phyloP scores from a whole-genome alignment of 441 rosid species.

The Mallotus japonicus region DNA sequence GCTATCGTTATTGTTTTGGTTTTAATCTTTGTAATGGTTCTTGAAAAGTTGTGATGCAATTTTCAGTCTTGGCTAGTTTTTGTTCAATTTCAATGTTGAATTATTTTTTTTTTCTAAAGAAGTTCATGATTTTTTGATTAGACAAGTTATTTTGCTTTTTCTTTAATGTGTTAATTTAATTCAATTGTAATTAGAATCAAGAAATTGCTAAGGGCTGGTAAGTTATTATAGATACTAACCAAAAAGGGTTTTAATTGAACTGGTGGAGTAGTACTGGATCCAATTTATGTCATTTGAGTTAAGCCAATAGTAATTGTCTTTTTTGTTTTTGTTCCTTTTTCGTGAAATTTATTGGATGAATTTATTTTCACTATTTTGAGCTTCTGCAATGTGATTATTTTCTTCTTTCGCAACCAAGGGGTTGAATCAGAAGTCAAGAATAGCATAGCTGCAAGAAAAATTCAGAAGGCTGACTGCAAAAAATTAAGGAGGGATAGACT shows the following conservation, averaged over 20 bases:
- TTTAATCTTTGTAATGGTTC: neutral
- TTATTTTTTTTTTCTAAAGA: too few species aligned
- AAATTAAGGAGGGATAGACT: slow-evolving; percentile 81
- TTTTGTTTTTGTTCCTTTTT: neutral
- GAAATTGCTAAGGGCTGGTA: neutral
- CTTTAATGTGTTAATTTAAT: neutral
- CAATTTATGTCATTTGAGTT: neutral
- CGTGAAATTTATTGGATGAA: neutral
- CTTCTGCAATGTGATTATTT: neutral
- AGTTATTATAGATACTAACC: neutral
- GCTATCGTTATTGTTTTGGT: neutral
- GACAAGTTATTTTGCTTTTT: too few species aligned
- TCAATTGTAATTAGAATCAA: neutral
- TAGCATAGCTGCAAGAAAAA: slow-evolving; percentile 48
- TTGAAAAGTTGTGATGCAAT: neutral
- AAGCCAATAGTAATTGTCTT: neutral
- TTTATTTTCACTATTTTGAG: neutral
- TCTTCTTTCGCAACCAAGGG: slow-evolving; percentile 36
- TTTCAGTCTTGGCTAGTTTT: too few species aligned
- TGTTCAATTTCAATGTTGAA: too few species aligned
- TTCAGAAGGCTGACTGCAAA: slow-evolving; percentile 85
- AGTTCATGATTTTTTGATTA: too few species aligned
- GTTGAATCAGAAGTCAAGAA: slow-evolving; percentile 40
- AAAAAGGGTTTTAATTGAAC: neutral
- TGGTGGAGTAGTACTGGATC: neutral